Evolutionary conservation across 257 asterid genomes (phyloP), one percentile per base, ranked within the genome.

Genomic region (Solanum chmielewskii): DNA sequence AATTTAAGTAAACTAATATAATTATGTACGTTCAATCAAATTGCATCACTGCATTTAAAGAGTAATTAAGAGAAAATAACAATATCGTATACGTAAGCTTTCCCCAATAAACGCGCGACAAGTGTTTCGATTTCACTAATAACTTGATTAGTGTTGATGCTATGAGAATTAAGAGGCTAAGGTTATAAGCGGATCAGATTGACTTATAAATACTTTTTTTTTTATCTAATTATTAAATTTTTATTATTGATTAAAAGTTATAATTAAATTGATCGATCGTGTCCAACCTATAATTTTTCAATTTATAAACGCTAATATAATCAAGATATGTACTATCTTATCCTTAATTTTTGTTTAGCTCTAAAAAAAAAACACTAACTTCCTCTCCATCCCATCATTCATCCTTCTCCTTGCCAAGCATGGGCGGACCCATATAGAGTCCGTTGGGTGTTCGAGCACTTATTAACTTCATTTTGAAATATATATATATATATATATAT

Each of bases 381-480:
- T 60, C 27, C 69, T 60, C 66, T 59, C 13, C 11, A 60, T 21
- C 9, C 66, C 66, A 60, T 60, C 14, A 20, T 2, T 60, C 29
- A 60, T 21, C 13, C 68, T 9, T 60, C 29, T 21, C 68, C 3
- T 21, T 21, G 27, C 13, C 11, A 20, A 20, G 12, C 39, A 37
- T 1, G 7, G 7, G 7, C 7, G 39, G 39, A 37, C 39, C 39
- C 7, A 37, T 37, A 37, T 37, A 6, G 7, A 37, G 39, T 37
- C 7, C 1, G 7, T 0, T 5, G 1, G 39, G 39, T 5, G 39
- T 1, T 37, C 39, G 39, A 37, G 1, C 39, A 37, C 1, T 0
- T 35, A 35, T 35, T 35, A 35, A 35, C 7, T 35, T 35, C 7
- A 1, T 37, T 7, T 37, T 37, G 1, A 37, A 37, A 37, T 37